Conservation (phyloP, 306 rosid species). For the Dicorynia guianensis region DNA sequence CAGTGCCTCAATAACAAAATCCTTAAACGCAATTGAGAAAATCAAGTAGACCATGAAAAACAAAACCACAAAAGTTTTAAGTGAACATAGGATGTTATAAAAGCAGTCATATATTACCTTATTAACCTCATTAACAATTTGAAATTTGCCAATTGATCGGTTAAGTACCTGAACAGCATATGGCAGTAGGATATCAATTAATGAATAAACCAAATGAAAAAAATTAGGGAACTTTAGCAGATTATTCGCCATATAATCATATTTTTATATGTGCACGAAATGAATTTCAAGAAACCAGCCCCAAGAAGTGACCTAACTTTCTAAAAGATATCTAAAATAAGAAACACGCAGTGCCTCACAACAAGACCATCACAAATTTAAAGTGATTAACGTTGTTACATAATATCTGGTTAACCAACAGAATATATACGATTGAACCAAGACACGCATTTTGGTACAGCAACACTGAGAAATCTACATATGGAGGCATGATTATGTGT, state of each 20-base stretch:
- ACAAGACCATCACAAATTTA: neutral
- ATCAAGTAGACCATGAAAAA: slow-evolving; percentile 20
- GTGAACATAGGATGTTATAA: slow-evolving; percentile 13
- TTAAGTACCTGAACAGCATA: slow-evolving; percentile 65
- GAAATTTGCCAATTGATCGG: slow-evolving; percentile 76
- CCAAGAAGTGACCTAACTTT: slow-evolving; percentile 6
- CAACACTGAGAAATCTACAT: neutral
- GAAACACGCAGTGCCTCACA: neutral
- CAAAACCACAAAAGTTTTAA: slow-evolving; percentile 19
- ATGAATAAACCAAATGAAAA: neutral
- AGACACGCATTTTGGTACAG: neutral
- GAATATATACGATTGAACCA: neutral
- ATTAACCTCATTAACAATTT: slow-evolving; percentile 81
- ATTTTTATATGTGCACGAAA: too few species aligned
- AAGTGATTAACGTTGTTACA: too few species aligned
- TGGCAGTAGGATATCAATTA: neutral
- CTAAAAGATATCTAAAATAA: neutral
- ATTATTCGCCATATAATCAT: too few species aligned
- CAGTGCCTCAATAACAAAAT: slow-evolving; percentile 85
- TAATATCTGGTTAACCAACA: too few species aligned
- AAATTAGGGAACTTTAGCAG: neutral
- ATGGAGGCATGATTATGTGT: neutral
- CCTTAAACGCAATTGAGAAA: slow-evolving; percentile 60
- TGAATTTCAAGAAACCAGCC: neutral
- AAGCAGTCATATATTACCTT: slow-evolving; percentile 60